These are phyloP conservation scores for Plasmodium falciparum DNA, from an alignment of 169 alveolate genomes.

Conservation along the genomic window DNA sequence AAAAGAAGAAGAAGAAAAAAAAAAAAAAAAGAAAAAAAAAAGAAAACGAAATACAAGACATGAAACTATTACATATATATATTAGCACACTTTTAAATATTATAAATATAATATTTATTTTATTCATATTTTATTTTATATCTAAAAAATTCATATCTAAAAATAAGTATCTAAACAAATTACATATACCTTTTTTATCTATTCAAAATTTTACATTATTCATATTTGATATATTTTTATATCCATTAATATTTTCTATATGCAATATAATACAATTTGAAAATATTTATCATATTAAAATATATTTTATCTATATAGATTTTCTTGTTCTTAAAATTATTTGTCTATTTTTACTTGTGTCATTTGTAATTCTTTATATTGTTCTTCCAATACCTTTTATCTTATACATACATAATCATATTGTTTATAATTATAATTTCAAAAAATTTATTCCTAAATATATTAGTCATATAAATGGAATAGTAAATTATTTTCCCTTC, in stretches of 20 bases:
- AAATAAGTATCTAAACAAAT: neutral
- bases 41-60: constrained; percentile 25
- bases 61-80: constrained; percentile 19
- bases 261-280: constrained; percentile 25
- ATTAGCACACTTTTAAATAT: constrained; percentile 50
- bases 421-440: constrained; percentile 11
- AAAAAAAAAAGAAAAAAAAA: neutral
- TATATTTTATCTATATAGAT: constrained; percentile 28
- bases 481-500: constrained; percentile 25
- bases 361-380: constrained; percentile 13
- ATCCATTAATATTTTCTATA: constrained; percentile 31
- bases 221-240: constrained; percentile 34
- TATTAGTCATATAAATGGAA: constrained; percentile 16
- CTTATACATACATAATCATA: constrained; percentile 6
- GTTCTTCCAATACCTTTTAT: neutral
- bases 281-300: constrained; percentile 5
- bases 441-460: constrained; percentile 21
- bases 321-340: constrained; percentile 24
- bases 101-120: constrained; percentile 5
- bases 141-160: constrained; percentile 6
- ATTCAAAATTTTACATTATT: constrained; percentile 16
- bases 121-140: constrained; percentile 23
- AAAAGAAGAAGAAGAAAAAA: too few species aligned
- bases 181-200: constrained; percentile 24
- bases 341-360: constrained; percentile 15